A percentile compares a stretch with the other conserved stretches of the same genome.
Evolutionary conservation across 345 rosid species (phyloP).

Genomic region (Cardiospermum halicacabum): DNA sequence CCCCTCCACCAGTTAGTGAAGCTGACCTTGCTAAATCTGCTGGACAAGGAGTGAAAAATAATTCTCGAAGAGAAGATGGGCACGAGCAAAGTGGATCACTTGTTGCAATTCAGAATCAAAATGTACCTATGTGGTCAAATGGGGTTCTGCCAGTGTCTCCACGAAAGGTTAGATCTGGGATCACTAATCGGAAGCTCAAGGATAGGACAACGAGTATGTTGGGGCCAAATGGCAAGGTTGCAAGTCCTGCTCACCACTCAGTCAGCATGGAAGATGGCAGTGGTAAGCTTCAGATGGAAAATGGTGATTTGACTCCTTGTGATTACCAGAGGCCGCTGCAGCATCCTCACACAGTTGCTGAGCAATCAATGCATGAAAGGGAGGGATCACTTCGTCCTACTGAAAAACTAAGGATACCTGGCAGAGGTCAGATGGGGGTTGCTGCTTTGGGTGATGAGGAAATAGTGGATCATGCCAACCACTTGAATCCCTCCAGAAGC

Average conservation of each 20-base stretch:
- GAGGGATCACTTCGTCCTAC: constrained; percentile 34
- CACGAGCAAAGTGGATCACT: constrained; percentile 48
- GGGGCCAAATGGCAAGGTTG: constrained; percentile 85
- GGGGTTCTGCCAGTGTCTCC: constrained; percentile 71
- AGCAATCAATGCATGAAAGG: constrained; percentile 48
- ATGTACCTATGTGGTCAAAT: constrained; percentile 60
- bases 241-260: constrained; percentile 44
- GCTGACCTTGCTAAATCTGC: constrained; percentile 46
- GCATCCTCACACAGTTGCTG: constrained; percentile 44
- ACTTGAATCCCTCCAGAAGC: constrained; percentile 33
- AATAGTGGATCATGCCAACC: constrained; percentile 46
- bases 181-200: constrained; percentile 56
- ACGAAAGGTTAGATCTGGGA: constrained; percentile 60
- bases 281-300: constrained; percentile 38
- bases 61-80: constrained; percentile 47
- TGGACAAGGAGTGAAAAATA: constrained; percentile 31
- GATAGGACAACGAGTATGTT: constrained; percentile 80
- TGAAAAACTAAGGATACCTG: constrained; percentile 28
- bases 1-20: constrained; percentile 53
- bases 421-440: constrained; percentile 39
- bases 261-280: constrained; percentile 47
- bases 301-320: constrained; percentile 60
- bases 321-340: constrained; percentile 59
- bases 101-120: constrained; percentile 55
- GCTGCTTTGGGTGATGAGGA: constrained; percentile 42